Evolutionary conservation across 139 green algal genomes (phyloP).

Genomic region (Chlorokybus atmophyticus): DNA sequence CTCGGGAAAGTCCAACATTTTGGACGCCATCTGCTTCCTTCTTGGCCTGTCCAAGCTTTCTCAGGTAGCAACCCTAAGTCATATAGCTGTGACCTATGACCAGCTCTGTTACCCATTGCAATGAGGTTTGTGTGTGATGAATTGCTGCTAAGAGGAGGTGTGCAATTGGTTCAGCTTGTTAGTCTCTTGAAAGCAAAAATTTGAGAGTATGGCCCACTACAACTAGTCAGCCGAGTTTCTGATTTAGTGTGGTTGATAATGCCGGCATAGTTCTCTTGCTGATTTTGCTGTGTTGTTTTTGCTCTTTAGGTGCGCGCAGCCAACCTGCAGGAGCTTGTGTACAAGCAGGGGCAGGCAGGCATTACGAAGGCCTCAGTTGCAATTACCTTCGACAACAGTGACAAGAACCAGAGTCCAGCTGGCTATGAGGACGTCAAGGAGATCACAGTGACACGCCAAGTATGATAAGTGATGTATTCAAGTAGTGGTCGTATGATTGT

Average conservation of each 20-base stretch:
- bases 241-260: conserved; percentile 6
- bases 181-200: too few species aligned
- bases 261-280: neutral
- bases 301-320: conserved; percentile 66
- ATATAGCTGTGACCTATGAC: neutral
- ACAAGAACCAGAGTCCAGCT: conserved; percentile 61
- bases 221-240: neutral
- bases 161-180: too few species aligned
- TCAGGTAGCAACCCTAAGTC: conserved; percentile 40
- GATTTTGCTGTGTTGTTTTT: neutral
- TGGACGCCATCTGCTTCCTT: conserved; percentile 98
- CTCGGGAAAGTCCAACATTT: conserved; percentile 95
- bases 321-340: conserved; percentile 93
- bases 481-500: neutral
- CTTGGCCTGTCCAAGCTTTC: conserved; percentile 89
- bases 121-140: too few species aligned
- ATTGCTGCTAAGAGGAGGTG: too few species aligned
- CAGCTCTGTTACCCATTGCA: too few species aligned
- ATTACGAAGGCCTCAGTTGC: conserved; percentile 92
- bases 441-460: conserved; percentile 87
- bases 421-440: conserved; percentile 84
- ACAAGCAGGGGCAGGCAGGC: conserved; percentile 95
- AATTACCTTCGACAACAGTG: conserved; percentile 90
- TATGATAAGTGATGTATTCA: conserved; percentile 5
- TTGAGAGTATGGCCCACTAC: too few species aligned